Evolutionary conservation across 2,329 filamentous ascomycete genomes (phyloP), one percentile per base, ranked within the genome.

Genomic region (Ceratocystis ficicola): DNA sequence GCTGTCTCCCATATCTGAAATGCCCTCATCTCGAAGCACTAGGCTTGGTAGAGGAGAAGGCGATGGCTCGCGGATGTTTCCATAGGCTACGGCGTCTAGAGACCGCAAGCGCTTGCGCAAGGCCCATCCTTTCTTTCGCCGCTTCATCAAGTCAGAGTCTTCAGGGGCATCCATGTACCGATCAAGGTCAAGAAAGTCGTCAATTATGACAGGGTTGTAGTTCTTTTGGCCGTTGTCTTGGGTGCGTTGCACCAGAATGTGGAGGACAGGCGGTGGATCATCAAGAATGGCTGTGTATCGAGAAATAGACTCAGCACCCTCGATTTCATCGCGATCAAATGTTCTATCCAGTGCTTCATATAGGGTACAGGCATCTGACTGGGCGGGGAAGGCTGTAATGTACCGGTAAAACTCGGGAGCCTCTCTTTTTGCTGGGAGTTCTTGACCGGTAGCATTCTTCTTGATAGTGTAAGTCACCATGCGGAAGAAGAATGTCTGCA

Each of bases 191-290:
- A 99, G 80, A 1, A 82, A 86, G 69, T 94, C 87, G 3, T 87
- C 86, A n/a, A 99, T 84, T 22, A 84, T 80, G 12, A 99, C 83
- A 10, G 89, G 84, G 68, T 91, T 86, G 65, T 84, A 85, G 32
- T 91, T 90, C 72, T 95, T 95, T 55, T 81, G 81, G 5, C 82
- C 81, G 69, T 90, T 86, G 63, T 85, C 90, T 67, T 87, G 86
- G 3, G 89, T 86, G 4, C 94, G 86, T 72, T 95, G 90, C 41
- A 99, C 89, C 69, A 91, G 88, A 57, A 99, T 85, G 71, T 96
- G 92, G 20, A 97, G 78, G 41, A 99, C 83, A 0, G 92, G 91
- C 0, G 94, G 91, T 10, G 92, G 78, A n/a, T 81, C 80, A 68
- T 83, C 83, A 65, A 64, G 52, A 69, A 95, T 89, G 1, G 88